Evolutionary conservation across 352 stramenopile species (phyloP), one percentile per base, ranked within the genome.

Genomic region (Aphanomyces invadans): DNA sequence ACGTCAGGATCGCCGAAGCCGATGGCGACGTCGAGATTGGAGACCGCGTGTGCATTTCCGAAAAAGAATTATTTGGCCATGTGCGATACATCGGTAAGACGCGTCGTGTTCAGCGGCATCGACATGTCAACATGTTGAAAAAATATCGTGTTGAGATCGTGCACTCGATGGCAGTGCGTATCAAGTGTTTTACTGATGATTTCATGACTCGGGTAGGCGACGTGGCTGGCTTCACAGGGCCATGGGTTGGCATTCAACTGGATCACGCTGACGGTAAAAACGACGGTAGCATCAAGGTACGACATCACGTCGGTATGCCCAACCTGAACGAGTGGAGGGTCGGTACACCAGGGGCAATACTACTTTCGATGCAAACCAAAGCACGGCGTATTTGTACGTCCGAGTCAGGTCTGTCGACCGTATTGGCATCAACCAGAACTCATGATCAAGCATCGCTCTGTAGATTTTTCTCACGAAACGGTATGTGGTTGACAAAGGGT

Each of bases 291-390:
- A 78, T 90, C 39, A 93, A 90, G 19, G 49, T 57, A 29, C 49
- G 29, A 11, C 10, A 54, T 1, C 46, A 54, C 21, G 26, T 23
- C 46, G 46, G 10, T 29, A 25, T 42, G 36, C 36, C n/a, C n/a
- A n/a, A n/a, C n/a, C n/a, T n/a, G n/a, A n/a, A n/a, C n/a, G n/a
- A n/a, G n/a, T n/a, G n/a, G n/a, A n/a, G n/a, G n/a, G n/a, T n/a
- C n/a, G n/a, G n/a, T n/a, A n/a, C n/a, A n/a, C n/a, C n/a, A n/a
- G n/a, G n/a, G n/a, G n/a, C 68, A 77, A 32, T 84, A 86, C 65
- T 93, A 90, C 70, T 93, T 93, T 51, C 76, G 71, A 9, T 93
- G 82, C 68, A 81, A 87, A 51, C 75, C 78, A 15, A 89, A 90
- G 63, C 79, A 91, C 66, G 84, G 84, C 51, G 79, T 93, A 11